Base-by-base conservation (phyloP, 2,329 filamentous ascomycete genomes). In the Xylariaceae sp. region DNA sequence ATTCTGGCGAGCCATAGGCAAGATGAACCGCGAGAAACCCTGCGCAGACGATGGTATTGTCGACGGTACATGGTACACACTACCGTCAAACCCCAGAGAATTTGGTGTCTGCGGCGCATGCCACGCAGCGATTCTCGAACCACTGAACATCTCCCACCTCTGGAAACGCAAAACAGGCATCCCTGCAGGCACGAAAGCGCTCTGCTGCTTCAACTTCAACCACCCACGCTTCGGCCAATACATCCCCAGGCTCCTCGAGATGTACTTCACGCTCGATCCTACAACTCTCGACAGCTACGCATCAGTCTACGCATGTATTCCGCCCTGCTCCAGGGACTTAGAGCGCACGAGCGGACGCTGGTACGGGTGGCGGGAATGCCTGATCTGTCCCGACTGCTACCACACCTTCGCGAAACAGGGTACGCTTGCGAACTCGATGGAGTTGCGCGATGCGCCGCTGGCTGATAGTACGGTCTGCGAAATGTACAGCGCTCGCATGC, bases 91-190 rank as follows among this genome's bases (percentile, higher is more conserved):
- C 42, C 65, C 68, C 14, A 14, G 32, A 0, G 57, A 58, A 0
- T 74, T 72, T 47, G 59, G 53, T 11, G 58, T 74, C 18, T 73
- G 69, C 49, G 63, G 61, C 4, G 61, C 63, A 1, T 74, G 71
- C 47, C 64, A 65, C 27, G 63, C 62, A 4, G 61, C 56, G 6
- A 52, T 72, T 19, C 47, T 66, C 7, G 63, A 66, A 47, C 53
- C 67, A 1, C 49, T 70, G 2, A 61, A 55, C 3, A 48, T 72
- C 3, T 47, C 58, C 0, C 44, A 49, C 3, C 64, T 64, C 45
- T 70, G 73, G 40, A 55, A 62, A 12, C 56, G 51, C 10, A 63
- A 58, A 47, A 52, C 15, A 22, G 54, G 48, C 11, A 33, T 52
- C 11, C 49, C 58, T 1, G 39, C 56, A 5, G 54, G 56, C 0